A percentile compares a stretch with the other conserved stretches of the same genome.
These are phyloP conservation scores for Cadophora gregata DNA, from an alignment of 2,329 filamentous ascomycete species.

Conservation along the genomic window DNA sequence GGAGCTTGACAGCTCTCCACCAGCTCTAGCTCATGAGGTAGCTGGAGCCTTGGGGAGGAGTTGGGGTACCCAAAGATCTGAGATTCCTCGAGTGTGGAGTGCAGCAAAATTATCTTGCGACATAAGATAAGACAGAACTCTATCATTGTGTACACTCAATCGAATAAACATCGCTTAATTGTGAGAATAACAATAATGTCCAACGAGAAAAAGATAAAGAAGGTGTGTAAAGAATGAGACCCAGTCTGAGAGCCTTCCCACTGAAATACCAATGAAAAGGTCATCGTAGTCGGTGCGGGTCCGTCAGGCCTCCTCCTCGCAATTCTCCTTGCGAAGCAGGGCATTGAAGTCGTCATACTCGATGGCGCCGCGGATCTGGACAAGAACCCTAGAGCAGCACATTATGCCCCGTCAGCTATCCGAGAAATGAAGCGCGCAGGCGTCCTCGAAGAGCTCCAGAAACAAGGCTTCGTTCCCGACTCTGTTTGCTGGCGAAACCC, in stretches of 20 bases:
- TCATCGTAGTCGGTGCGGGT: slow-evolving; percentile 56
- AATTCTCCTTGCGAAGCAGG: slow-evolving; percentile 59
- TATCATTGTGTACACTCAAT: not conserved
- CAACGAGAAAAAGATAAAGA: slow-evolving; percentile 16
- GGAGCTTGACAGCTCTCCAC: not conserved
- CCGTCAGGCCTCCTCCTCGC: slow-evolving; percentile 55
- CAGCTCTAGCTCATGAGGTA: not conserved
- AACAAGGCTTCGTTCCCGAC: slow-evolving; percentile 49
- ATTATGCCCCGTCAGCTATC: slow-evolving; percentile 63
- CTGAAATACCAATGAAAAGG: slow-evolving; percentile 31
- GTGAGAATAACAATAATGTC: too few relatives aligned
- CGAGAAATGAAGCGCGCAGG: slow-evolving; percentile 64
- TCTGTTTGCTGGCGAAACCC: slow-evolving; percentile 53
- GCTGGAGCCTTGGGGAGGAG: slow-evolving; percentile 8
- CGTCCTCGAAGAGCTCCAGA: slow-evolving; percentile 56
- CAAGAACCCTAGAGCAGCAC: slow-evolving; percentile 64
- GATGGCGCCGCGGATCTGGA: slow-evolving; percentile 61
- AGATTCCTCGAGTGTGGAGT: not conserved
- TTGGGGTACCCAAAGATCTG: slow-evolving; percentile 1
- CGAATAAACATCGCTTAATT: not conserved
- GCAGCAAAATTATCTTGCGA: not conserved
- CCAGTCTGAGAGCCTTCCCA: not conserved
- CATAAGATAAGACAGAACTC: not conserved
- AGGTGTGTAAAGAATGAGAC: not conserved
- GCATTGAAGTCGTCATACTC: slow-evolving; percentile 59